These are phyloP conservation scores for Pestalotiopsis sp. DNA, from an alignment of 2,329 filamentous ascomycete species.

Conservation along the genomic window DNA sequence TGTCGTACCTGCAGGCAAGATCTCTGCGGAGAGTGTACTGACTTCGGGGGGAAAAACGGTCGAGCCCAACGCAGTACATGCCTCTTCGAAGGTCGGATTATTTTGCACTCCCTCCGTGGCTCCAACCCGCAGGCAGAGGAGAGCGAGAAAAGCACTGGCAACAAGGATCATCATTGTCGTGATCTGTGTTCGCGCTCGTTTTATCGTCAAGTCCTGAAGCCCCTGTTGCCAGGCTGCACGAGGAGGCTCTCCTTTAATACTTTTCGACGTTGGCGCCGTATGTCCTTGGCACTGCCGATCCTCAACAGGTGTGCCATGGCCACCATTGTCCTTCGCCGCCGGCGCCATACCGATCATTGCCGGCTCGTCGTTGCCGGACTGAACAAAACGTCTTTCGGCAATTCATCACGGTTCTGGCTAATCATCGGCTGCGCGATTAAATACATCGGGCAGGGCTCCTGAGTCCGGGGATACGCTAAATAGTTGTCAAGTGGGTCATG, in stretches of 20 bases:
- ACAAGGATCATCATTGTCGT: neutral
- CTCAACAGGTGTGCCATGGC: neutral
- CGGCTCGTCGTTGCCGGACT: neutral
- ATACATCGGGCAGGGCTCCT: neutral
- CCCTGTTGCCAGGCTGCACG: neutral
- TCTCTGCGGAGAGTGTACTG: conserved; percentile 5
- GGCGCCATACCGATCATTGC: neutral
- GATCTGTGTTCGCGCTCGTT: neutral
- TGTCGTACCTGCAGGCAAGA: conserved; percentile 8
- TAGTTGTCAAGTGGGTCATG: neutral
- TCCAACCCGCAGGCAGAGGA: neutral
- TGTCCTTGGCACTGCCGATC: neutral
- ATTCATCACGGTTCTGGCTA: neutral
- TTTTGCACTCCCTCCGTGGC: neutral
- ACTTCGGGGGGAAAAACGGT: neutral
- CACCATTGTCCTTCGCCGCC: neutral
- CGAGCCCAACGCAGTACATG: neutral
- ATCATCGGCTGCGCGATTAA: neutral
- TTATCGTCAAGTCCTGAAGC: neutral
- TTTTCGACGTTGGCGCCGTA: neutral
- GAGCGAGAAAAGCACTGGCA: neutral
- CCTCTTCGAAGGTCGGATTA: neutral
- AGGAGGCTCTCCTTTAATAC: neutral
- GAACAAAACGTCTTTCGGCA: neutral
- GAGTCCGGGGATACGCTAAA: neutral